Evolutionary conservation across 2,329 filamentous ascomycete genomes (phyloP).

Genomic region (Atkinsonella hypoxylon): DNA sequence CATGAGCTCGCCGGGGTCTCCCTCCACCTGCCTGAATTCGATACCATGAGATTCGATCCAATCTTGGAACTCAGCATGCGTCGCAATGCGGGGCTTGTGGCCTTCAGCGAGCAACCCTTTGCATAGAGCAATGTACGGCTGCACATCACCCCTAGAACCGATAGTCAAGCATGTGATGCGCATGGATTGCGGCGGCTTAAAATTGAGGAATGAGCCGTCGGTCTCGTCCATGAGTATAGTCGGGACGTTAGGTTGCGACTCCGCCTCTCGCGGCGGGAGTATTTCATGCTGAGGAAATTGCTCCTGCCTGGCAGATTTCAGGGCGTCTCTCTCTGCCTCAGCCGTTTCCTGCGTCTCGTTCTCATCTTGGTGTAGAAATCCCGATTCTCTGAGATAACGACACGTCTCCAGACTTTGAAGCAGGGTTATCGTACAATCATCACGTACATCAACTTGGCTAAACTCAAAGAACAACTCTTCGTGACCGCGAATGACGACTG

Average conservation of each 20-base stretch:
- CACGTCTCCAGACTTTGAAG: conserved; percentile 64
- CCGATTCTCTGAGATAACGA: conserved; percentile 58
- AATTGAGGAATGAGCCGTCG: conserved; percentile 76
- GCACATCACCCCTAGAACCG: conserved; percentile 88
- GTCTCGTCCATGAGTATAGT: conserved; percentile 85
- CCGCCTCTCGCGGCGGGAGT: conserved; percentile 33
- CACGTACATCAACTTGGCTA: conserved; percentile 59
- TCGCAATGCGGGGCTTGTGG: conserved; percentile 77
- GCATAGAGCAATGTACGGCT: conserved; percentile 93
- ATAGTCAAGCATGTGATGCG: conserved; percentile 90
- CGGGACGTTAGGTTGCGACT: conserved; percentile 44
- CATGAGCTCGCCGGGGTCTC: conserved; percentile 92
- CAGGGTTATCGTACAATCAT: conserved; percentile 79
- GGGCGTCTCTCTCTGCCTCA: conserved; percentile 66
- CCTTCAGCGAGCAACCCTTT: conserved; percentile 83
- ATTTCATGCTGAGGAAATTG: conserved; percentile 39
- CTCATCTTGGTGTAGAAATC: conserved; percentile 54
- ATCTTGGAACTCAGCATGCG: conserved; percentile 75
- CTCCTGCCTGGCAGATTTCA: conserved; percentile 59
- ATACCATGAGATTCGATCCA: conserved; percentile 94
- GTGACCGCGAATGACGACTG: conserved; percentile 85
- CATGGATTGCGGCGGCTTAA: conserved; percentile 72
- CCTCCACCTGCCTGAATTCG: conserved; percentile 77
- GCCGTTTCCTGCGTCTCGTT: conserved; percentile 61
- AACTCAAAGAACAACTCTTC: conserved; percentile 98